Percentiles rank a stretch among this genome's conserved stretches.
phyloP scores from a whole-genome alignment of 2,329 filamentous ascomycete species.

The Diaporthe eres region DNA sequence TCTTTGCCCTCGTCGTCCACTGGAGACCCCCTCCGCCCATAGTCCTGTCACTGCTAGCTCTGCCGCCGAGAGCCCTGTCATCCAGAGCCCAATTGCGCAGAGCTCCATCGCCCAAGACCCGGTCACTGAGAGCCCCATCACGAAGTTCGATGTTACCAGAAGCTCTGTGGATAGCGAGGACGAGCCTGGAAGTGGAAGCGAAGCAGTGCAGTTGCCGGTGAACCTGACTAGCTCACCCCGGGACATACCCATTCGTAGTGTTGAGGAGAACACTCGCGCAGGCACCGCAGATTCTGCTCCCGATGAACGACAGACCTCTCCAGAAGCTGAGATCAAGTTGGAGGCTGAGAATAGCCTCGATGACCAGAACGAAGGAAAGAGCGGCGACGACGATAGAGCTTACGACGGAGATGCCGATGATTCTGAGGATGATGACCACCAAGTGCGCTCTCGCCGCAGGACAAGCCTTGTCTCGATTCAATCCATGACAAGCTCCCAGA shows the following conservation, averaged over 20 bases:
- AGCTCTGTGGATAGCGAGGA: neutral
- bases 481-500: neutral
- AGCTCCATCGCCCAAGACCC: neutral
- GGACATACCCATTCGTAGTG: neutral
- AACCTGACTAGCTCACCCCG: too few relatives aligned
- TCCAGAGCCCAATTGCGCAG: neutral
- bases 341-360: neutral
- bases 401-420: neutral
- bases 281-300: neutral
- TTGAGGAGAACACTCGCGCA: neutral
- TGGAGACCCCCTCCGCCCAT: neutral
- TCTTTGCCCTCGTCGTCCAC: neutral
- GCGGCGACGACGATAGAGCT: neutral
- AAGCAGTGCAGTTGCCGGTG: neutral
- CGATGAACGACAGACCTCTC: neutral
- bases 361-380: neutral
- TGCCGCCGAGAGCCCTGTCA: neutral
- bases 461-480: neutral
- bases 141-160: neutral
- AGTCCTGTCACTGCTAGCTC: neutral
- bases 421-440: too few relatives aligned
- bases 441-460: neutral
- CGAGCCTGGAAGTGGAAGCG: neutral
- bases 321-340: neutral
- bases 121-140: neutral